Conservation (phyloP, 495 filamentous ascomycete genomes). For the Jackrogersella minutella region DNA sequence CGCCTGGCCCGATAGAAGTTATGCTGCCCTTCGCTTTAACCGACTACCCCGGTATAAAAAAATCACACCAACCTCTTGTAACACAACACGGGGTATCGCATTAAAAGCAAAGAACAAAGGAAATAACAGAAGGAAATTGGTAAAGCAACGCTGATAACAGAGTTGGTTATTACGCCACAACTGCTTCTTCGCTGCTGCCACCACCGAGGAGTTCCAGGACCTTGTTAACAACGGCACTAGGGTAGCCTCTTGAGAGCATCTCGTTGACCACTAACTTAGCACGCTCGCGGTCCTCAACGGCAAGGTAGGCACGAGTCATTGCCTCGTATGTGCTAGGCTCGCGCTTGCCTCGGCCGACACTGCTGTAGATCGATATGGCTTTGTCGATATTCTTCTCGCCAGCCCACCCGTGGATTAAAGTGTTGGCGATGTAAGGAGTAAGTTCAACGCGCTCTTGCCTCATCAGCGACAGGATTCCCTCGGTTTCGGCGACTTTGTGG, state of each 20-base stretch:
- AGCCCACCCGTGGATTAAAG: constrained; percentile 98
- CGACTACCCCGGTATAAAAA: constrained; percentile 34
- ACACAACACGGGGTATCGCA: constrained; percentile 51
- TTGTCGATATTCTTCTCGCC: constrained; percentile 79
- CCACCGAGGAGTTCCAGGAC: constrained; percentile 87
- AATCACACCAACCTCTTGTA: constrained; percentile 31
- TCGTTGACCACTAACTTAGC: constrained; percentile 84
- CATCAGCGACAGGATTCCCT: constrained; percentile 79
- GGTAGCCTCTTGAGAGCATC: constrained; percentile 91
- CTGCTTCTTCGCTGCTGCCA: constrained; percentile 48
- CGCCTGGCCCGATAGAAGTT: constrained; percentile 31
- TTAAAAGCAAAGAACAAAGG: constrained; percentile 45
- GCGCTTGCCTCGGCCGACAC: constrained; percentile 74
- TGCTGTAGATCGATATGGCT: constrained; percentile 79
- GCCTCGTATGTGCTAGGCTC: constrained; percentile 99
- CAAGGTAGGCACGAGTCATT: constrained; percentile 93
- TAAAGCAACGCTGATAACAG: not conserved
- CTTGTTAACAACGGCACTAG: constrained; percentile 88
- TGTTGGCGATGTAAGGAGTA: constrained; percentile 98
- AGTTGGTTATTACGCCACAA: constrained; percentile 19
- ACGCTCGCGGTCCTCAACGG: constrained; percentile 75
- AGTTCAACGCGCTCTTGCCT: constrained; percentile 72
- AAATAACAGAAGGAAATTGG: constrained; percentile 25
- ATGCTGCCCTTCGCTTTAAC: constrained; percentile 38
- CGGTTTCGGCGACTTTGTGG: constrained; percentile 79